Evolutionary conservation across 2,329 filamentous ascomycete species (phyloP), one percentile per base, ranked within the genome.

Genomic region (Stemphylium beticola): DNA sequence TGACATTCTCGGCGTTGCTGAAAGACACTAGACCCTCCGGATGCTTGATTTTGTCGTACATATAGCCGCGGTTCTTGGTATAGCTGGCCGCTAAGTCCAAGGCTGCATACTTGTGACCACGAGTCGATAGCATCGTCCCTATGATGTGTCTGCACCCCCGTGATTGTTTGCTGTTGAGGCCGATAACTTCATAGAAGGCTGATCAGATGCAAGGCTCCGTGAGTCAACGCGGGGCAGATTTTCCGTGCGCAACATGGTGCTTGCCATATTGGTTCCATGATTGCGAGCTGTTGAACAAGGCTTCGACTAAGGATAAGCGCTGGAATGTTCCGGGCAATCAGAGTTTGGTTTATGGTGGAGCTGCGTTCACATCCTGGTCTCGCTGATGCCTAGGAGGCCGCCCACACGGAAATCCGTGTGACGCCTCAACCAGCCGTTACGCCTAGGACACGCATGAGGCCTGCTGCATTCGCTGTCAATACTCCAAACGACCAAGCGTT

Each of bases 341-440:
- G 17, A 40, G 17, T 4, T n/a, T 36, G 32, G 42, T 20, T 20
- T 20, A 18, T 31, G 18, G 40, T 36, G 20, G 39, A 45, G 34
- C 20, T 17, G 37, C 33, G 22, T 15, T 22, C 17, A 31, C 20
- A 45, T 9, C 41, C 37, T 40, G 42, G 34, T 22, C 18, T 34
- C 31, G 39, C 31, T 22, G 52, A 31, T 51, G 52, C 52, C 52
- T 51, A 26, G 29, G 52, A 55, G 52, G 52, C 52, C 52, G 52
- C 52, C 32, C 47, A 10, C 17, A 39, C n/a, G 11, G 18, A 33
- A n/a, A 31, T 29, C 17, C n/a, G n/a, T 14, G 24, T 15, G 18
- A 24, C 47, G 26, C 49, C 41, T 37, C 31, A 26, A 20, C 48
- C 14, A 32, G 29, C 47, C 47, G 45, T 26, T 24, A 24, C 31